phyloP scores from a whole-genome alignment of 345 rosid species.

The Acer negundo region DNA sequence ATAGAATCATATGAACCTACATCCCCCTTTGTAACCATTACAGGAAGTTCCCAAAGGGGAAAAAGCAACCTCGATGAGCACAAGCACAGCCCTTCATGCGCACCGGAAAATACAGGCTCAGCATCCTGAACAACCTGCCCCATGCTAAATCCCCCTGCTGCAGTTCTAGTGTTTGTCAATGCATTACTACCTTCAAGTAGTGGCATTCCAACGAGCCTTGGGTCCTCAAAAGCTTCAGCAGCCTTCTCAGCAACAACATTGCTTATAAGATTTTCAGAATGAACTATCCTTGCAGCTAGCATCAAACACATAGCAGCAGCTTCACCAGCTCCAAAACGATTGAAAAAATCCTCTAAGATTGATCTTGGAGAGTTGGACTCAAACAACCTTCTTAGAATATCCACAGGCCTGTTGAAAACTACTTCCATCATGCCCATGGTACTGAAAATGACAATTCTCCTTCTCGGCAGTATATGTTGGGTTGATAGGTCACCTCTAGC shows the following conservation, averaged over 20 bases:
- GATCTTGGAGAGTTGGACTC: conserved; percentile 85
- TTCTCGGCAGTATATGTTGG: conserved; percentile 89
- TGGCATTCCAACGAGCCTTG: conserved; percentile 94
- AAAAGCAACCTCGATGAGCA: conserved; percentile 89
- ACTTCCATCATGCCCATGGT: conserved; percentile 99
- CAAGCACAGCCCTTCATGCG: conserved; percentile 91
- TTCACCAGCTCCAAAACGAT: conserved; percentile 95
- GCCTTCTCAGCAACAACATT: conserved; percentile 84
- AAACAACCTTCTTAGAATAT: conserved; percentile 82
- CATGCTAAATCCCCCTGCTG: conserved; percentile 96
- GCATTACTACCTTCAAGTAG: conserved; percentile 86
- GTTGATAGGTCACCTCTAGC: conserved; percentile 92
- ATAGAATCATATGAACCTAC: conserved; percentile 40
- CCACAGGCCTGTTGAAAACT: conserved; percentile 94
- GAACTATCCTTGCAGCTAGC: conserved; percentile 86
- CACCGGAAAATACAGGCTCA: conserved; percentile 93
- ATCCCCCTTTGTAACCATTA: conserved; percentile 61
- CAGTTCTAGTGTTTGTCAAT: conserved; percentile 74
- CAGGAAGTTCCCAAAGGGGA: conserved; percentile 95
- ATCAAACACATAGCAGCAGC: conserved; percentile 99
- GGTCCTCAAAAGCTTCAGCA: conserved; percentile 96
- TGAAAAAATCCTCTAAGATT: conserved; percentile 86
- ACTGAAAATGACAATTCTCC: conserved; percentile 81
- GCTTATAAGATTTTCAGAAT: conserved; percentile 74
- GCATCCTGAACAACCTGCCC: conserved; percentile 99